Percentiles rank a stretch among this genome's conserved stretches.
Conservation (phyloP, 306 rosid genomes). For the Acmispon strigosus region DNA sequence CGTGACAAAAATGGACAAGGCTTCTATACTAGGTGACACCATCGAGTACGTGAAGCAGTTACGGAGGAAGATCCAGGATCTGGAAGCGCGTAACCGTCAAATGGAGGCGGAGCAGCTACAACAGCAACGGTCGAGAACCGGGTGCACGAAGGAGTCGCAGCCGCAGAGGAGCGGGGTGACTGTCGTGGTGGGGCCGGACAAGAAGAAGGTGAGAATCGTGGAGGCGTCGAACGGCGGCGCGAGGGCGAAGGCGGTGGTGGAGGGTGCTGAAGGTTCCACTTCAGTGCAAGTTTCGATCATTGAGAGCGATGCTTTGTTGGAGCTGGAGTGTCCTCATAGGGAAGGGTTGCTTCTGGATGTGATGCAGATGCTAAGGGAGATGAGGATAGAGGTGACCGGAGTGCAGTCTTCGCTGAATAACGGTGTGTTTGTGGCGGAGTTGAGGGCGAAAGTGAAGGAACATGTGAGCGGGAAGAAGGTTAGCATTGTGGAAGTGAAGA, state of each 20-base stretch:
- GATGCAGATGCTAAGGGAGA: slow-evolving; percentile 61
- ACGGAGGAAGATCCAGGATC: slow-evolving; percentile 63
- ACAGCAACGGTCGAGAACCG: slow-evolving; percentile 11
- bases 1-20: slow-evolving; percentile 93
- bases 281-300: slow-evolving; percentile 83
- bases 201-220: slow-evolving; percentile 63
- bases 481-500: slow-evolving; percentile 88
- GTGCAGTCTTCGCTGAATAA: slow-evolving; percentile 61
- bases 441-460: slow-evolving; percentile 86
- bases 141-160: slow-evolving; percentile 24
- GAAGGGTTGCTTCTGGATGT: slow-evolving; percentile 80
- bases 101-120: slow-evolving; percentile 39
- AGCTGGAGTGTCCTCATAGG: slow-evolving; percentile 60
- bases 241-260: slow-evolving; percentile 37
- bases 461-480: slow-evolving; percentile 57
- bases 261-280: slow-evolving; percentile 16
- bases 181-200: slow-evolving; percentile 28
- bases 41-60: slow-evolving; percentile 85
- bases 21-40: slow-evolving; percentile 85
- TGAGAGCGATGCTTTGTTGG: slow-evolving; percentile 82
- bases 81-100: slow-evolving; percentile 51
- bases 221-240: slow-evolving; percentile 51
- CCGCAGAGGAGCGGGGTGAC: slow-evolving; percentile 27
- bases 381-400: slow-evolving; percentile 64
- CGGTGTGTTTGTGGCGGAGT: slow-evolving; percentile 60